A percentile compares a stretch with the other conserved stretches of the same genome.
These are phyloP conservation scores for Aureobasidium subglaciale DNA, from an alignment of 2,329 filamentous ascomycete species.

Conservation along the genomic window DNA sequence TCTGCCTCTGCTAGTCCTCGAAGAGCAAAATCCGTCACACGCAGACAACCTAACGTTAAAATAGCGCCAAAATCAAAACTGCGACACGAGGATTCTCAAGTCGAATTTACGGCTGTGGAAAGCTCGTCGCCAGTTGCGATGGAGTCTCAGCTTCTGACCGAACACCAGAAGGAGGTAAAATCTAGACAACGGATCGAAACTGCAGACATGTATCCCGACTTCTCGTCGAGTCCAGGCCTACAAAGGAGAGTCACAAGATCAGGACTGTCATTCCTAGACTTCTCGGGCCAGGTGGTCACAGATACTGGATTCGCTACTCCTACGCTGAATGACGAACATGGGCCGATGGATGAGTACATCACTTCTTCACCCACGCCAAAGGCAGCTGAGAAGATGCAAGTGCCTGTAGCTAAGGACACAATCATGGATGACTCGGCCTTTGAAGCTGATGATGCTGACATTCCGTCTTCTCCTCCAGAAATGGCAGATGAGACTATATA, in stretches of 20 bases:
- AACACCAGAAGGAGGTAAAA: slow-evolving; percentile 69
- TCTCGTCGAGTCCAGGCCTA: slow-evolving; percentile 49
- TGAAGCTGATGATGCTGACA: slow-evolving; percentile 14
- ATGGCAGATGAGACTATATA: slow-evolving; percentile 14
- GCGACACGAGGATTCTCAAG: slow-evolving; percentile 75
- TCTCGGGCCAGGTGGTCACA: slow-evolving; percentile 21
- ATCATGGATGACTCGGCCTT: neutral
- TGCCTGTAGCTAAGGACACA: neutral
- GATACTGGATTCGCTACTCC: slow-evolving; percentile 36
- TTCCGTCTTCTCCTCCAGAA: slow-evolving; percentile 18
- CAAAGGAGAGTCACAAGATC: slow-evolving; percentile 22
- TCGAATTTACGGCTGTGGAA: slow-evolving; percentile 65
- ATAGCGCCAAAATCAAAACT: slow-evolving; percentile 38
- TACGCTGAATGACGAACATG: slow-evolving; percentile 31
- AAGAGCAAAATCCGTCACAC: neutral
- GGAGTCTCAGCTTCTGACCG: slow-evolving; percentile 70
- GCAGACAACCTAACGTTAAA: neutral
- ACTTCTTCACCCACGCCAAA: slow-evolving; percentile 48
- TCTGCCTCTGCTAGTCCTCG: slow-evolving; percentile 15
- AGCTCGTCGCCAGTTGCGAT: slow-evolving; percentile 46
- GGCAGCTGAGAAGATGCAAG: slow-evolving; percentile 23
- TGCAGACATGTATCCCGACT: slow-evolving; percentile 59
- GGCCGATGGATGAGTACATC: slow-evolving; percentile 39
- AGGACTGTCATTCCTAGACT: slow-evolving; percentile 23
- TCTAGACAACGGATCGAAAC: slow-evolving; percentile 61